Percentiles rank a stretch among this genome's conserved stretches.
Evolutionary conservation across 2,329 filamentous ascomycete genomes (phyloP).

Genomic region (Aspergillus ochraceoroseus): DNA sequence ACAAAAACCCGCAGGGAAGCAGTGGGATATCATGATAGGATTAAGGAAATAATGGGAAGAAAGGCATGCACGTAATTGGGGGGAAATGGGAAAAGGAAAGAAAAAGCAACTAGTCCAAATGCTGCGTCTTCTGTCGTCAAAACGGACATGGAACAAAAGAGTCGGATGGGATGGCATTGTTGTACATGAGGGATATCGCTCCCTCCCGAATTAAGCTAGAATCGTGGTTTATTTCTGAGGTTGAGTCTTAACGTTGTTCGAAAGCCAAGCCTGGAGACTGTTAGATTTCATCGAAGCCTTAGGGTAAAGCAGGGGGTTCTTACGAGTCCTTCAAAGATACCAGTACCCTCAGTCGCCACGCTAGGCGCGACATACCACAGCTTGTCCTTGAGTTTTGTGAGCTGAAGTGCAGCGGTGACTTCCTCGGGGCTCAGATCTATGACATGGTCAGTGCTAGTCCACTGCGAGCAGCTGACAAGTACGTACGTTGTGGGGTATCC

Average conservation of each 20-base stretch:
- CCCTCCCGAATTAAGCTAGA: background rate
- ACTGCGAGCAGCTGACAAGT: background rate
- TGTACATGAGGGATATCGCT: conserved; percentile 30
- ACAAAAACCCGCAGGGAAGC: conserved; percentile 34
- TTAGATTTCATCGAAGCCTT: conserved; percentile 11
- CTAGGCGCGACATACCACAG: conserved; percentile 81
- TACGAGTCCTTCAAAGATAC: conserved; percentile 72
- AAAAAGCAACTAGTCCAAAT: conserved; percentile 29
- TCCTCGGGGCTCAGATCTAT: conserved; percentile 73
- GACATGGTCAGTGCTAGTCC: conserved; percentile 17
- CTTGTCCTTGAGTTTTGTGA: conserved; percentile 74
- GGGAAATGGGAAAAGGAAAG: conserved; percentile 18
- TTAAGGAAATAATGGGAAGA: conserved; percentile 22
- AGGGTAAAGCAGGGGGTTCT: conserved; percentile 23
- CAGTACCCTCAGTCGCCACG: conserved; percentile 75
- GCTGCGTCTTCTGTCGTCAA: conserved; percentile 43
- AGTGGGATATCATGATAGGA: conserved; percentile 43
- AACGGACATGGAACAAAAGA: conserved; percentile 36
- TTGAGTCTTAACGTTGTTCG: conserved; percentile 70
- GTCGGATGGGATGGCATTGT: conserved; percentile 28
- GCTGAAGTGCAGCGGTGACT: conserved; percentile 70
- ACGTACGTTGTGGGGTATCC: conserved; percentile 74
- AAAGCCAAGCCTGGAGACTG: conserved; percentile 61
- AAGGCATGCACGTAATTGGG: conserved; percentile 19
- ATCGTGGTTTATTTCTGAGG: conserved; percentile 36